Percentiles rank a stretch among this genome's conserved stretches.
These are phyloP conservation scores for Trichoderma sp. DNA, from an alignment of 2,329 filamentous ascomycete species.

Conservation along the genomic window DNA sequence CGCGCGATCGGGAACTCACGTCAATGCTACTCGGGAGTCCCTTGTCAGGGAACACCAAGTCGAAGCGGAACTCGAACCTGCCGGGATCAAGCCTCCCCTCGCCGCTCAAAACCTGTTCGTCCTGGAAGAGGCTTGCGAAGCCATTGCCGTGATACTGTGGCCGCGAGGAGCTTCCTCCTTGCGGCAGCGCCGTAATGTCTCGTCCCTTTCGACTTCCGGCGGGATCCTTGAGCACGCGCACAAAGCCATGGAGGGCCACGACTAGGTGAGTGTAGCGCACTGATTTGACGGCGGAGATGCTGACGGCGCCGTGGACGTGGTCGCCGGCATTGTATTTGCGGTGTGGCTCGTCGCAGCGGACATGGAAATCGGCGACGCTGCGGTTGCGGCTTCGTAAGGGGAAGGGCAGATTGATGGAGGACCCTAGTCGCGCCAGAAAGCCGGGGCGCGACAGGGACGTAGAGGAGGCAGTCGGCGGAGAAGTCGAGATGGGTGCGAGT, in stretches of 20 bases:
- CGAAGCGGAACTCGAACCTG: slow-evolving; percentile 78
- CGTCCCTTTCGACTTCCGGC: slow-evolving; percentile 57
- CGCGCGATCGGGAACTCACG: slow-evolving; percentile 56
- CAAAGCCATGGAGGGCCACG: slow-evolving; percentile 75
- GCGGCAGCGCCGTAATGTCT: slow-evolving; percentile 45
- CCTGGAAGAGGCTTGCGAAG: slow-evolving; percentile 78
- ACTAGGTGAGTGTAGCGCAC: slow-evolving; percentile 78
- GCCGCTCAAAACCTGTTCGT: slow-evolving; percentile 77
- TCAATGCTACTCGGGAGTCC: slow-evolving; percentile 89
- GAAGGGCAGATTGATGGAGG: slow-evolving; percentile 47
- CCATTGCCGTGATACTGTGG: slow-evolving; percentile 72
- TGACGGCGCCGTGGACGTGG: slow-evolving; percentile 70
- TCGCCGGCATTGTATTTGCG: slow-evolving; percentile 76
- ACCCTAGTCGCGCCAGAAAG: slow-evolving; percentile 55
- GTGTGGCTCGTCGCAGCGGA: slow-evolving; percentile 75
- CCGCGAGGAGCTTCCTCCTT: slow-evolving; percentile 42
- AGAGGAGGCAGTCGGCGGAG: slow-evolving; percentile 34
- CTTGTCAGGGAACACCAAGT: slow-evolving; percentile 68
- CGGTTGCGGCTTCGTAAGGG: slow-evolving; percentile 57
- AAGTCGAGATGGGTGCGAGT: background rate
- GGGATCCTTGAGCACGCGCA: slow-evolving; percentile 74
- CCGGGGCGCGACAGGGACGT: slow-evolving; percentile 37
- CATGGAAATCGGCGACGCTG: slow-evolving; percentile 75
- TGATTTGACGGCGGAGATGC: slow-evolving; percentile 72
- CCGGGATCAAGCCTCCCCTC: slow-evolving; percentile 74